Percentiles rank a stretch among this genome's conserved stretches.
phyloP scores from a whole-genome alignment of 768 basidiomycete species.

The Sarcodon aspratus region DNA sequence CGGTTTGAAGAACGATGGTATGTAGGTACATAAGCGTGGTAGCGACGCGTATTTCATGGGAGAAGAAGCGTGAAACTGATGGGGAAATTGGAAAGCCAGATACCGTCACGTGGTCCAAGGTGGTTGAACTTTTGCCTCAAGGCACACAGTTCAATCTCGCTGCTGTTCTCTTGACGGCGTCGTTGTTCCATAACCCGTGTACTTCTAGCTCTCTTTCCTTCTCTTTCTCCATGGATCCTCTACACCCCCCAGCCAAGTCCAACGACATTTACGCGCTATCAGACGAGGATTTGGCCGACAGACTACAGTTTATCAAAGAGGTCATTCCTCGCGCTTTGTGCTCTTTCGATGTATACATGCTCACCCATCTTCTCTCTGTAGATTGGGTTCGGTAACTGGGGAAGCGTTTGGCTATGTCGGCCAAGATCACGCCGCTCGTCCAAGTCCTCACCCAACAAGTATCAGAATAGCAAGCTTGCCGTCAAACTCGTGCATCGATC shows the following conservation, averaged over 20 bases:
- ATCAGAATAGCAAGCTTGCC: constrained; percentile 52
- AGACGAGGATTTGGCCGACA: constrained; percentile 59
- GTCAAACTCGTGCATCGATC: constrained; percentile 88
- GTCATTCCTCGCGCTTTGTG: constrained; percentile 20
- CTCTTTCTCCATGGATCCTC: constrained; percentile 10
- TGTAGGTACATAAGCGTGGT: too few relatives aligned
- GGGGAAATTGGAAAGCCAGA: too few relatives aligned
- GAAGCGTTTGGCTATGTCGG: constrained; percentile 74
- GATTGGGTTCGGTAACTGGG: constrained; percentile 93
- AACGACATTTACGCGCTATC: constrained; percentile 67
- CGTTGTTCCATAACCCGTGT: too few relatives aligned
- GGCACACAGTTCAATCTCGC: too few relatives aligned
- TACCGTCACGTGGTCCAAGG: too few relatives aligned
- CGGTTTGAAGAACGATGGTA: too few relatives aligned
- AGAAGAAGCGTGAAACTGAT: too few relatives aligned
- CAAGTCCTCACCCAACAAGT: constrained; percentile 18
- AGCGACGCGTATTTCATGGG: too few relatives aligned
- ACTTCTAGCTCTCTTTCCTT: too few relatives aligned
- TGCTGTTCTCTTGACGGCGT: too few relatives aligned
- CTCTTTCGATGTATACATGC: background rate
- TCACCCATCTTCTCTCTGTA: constrained; percentile 17
- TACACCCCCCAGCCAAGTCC: constrained; percentile 19
- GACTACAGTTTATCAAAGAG: constrained; percentile 68
- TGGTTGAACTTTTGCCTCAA: too few relatives aligned
- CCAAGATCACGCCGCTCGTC: constrained; percentile 38